Conservation (phyloP, 306 rosid genomes). For the Sesbania bispinosa region DNA sequence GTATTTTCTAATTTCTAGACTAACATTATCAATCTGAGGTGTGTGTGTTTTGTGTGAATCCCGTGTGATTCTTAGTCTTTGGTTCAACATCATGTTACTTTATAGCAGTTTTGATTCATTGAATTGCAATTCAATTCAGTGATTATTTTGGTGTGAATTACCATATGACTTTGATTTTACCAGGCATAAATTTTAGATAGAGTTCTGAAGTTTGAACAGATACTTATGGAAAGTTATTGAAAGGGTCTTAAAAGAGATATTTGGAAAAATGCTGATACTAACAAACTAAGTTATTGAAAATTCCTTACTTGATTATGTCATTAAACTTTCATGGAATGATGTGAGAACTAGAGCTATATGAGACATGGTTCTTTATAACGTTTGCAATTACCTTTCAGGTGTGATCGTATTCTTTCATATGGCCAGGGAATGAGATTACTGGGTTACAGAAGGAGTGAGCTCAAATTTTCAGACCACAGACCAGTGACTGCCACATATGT, state of each 20-base stretch:
- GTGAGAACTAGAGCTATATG: background rate
- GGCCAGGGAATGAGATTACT: conserved; percentile 70
- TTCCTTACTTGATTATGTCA: background rate
- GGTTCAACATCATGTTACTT: no score
- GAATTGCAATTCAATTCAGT: no score
- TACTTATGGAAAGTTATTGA: background rate
- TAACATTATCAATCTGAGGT: no score
- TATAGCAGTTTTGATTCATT: no score
- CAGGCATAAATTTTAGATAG: background rate
- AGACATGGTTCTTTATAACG: background rate
- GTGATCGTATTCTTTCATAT: conserved; percentile 77
- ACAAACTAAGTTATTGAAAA: background rate
- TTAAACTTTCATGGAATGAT: background rate
- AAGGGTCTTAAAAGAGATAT: background rate
- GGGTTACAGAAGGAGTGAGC: conserved; percentile 59
- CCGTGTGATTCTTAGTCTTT: no score
- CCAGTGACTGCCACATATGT: conserved; percentile 79
- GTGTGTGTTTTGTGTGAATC: no score
- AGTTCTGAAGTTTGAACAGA: background rate
- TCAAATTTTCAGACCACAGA: conserved; percentile 84
- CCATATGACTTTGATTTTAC: background rate
- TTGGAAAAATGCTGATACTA: background rate
- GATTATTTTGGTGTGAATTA: no score
- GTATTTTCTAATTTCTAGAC: no score
- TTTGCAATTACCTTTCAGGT: conserved; percentile 50